These are phyloP conservation scores for Lentinula sp. DNA, from an alignment of 768 basidiomycete genomes.

Conservation along the genomic window DNA sequence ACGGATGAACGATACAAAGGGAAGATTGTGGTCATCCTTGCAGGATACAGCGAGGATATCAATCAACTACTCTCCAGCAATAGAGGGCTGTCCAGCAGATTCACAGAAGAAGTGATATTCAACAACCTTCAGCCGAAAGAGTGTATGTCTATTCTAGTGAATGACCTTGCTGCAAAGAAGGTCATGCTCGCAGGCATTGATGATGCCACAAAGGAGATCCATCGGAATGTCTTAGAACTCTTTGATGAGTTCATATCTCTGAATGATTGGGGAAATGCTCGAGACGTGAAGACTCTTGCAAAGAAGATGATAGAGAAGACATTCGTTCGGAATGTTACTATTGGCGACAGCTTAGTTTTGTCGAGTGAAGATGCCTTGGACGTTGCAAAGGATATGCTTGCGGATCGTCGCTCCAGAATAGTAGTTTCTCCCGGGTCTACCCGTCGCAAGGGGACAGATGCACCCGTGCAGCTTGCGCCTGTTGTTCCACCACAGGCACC, in stretches of 20 bases:
- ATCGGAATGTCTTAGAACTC: constrained; percentile 19
- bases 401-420: background rate
- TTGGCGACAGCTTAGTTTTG: background rate
- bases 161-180: constrained; percentile 23
- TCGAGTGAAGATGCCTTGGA: background rate
- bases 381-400: background rate
- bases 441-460: background rate
- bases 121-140: constrained; percentile 25
- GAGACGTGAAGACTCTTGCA: constrained; percentile 34
- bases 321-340: constrained; percentile 11
- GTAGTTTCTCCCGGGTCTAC: background rate
- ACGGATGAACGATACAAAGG: constrained; percentile 32
- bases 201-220: constrained; percentile 10
- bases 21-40: constrained; percentile 40
- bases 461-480: background rate
- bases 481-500: constrained; percentile 3
- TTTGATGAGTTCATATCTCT: constrained; percentile 25
- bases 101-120: constrained; percentile 38
- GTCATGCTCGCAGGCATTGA: constrained; percentile 22
- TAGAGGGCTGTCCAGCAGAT: constrained; percentile 39
- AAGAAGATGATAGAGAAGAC: constrained; percentile 27
- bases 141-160: constrained; percentile 29
- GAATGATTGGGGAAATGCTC: constrained; percentile 43
- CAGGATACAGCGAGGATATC: constrained; percentile 42
- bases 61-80: constrained; percentile 35